Conservation (phyloP, 106 monocot genomes). For the Phalaenopsis aphrodite region DNA sequence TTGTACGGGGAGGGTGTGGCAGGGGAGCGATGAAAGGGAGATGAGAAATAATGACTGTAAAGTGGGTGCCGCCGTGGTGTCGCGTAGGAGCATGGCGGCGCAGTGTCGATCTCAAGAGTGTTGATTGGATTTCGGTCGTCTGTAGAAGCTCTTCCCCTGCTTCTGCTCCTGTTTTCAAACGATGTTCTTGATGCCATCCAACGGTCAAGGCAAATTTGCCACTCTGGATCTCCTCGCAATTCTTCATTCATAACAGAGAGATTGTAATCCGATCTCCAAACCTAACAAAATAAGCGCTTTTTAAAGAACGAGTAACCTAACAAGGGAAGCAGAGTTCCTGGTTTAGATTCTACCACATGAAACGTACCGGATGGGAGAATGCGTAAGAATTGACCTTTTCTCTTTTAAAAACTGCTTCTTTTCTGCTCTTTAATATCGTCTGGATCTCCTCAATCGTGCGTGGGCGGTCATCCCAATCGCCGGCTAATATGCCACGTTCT, state of each 20-base stretch:
- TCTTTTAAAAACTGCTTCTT: conserved; percentile 58
- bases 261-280: background rate
- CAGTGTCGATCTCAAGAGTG: conserved; percentile 66
- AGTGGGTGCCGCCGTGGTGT: conserved; percentile 55
- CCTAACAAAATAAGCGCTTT: background rate
- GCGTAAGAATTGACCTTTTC: conserved; percentile 21
- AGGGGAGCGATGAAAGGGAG: background rate
- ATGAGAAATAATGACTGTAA: conserved; percentile 46
- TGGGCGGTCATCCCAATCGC: conserved; percentile 41
- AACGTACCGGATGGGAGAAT: conserved; percentile 69
- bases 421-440: conserved; percentile 42
- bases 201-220: conserved; percentile 55
- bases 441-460: conserved; percentile 69
- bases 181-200: conserved; percentile 70
- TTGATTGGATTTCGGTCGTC: conserved; percentile 65
- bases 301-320: background rate
- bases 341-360: conserved; percentile 25
- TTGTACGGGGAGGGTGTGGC: background rate
- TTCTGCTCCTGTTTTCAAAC: conserved; percentile 42
- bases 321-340: background rate
- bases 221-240: conserved; percentile 1
- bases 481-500: conserved; percentile 41
- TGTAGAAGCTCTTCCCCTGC: conserved; percentile 45
- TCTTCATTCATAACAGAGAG: conserved; percentile 15
- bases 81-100: conserved; percentile 32